Evolutionary conservation across 2,329 filamentous ascomycete genomes (phyloP).

Genomic region (Periconia sp.): DNA sequence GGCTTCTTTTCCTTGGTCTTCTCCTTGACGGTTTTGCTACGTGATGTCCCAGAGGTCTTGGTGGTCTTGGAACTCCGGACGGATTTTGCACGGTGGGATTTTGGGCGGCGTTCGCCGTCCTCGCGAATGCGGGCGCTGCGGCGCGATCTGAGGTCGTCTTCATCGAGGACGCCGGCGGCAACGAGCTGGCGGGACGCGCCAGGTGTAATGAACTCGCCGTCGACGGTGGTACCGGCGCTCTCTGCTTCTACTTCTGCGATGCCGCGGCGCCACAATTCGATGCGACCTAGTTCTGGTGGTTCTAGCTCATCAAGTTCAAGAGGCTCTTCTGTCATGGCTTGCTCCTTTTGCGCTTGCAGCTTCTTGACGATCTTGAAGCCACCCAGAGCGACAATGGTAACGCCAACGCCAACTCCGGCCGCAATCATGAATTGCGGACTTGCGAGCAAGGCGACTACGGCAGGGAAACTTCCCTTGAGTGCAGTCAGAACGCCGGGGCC

Average conservation of each 20-base stretch:
- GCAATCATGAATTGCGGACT: slow-evolving; percentile 95
- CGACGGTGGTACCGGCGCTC: slow-evolving; percentile 65
- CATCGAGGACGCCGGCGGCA: slow-evolving; percentile 54
- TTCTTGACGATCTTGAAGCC: slow-evolving; percentile 97
- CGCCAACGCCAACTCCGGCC: slow-evolving; percentile 83
- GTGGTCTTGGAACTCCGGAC: slow-evolving; percentile 32
- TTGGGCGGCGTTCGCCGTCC: slow-evolving; percentile 30
- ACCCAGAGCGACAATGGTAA: slow-evolving; percentile 95
- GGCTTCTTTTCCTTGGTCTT: slow-evolving; percentile 51
- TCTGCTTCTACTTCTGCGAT: slow-evolving; percentile 63
- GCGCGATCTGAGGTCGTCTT: slow-evolving; percentile 53
- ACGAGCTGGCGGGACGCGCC: slow-evolving; percentile 56
- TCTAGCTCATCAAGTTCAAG: slow-evolving; percentile 61
- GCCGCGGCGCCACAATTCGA: slow-evolving; percentile 68
- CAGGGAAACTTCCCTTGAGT: slow-evolving; percentile 81
- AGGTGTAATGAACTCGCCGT: slow-evolving; percentile 70
- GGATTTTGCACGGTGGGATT: slow-evolving; percentile 36
- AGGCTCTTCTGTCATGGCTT: slow-evolving; percentile 13
- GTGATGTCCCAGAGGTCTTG: slow-evolving; percentile 31
- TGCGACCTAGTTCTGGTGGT: slow-evolving; percentile 61
- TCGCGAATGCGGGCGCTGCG: slow-evolving; percentile 29
- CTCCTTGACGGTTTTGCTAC: slow-evolving; percentile 34
- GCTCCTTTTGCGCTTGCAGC: slow-evolving; percentile 60
- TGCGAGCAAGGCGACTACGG: slow-evolving; percentile 83
- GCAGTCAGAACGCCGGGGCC: slow-evolving; percentile 77